Base-by-base conservation (phyloP, 352 stramenopile genomes). In the Pythium sp. region DNA sequence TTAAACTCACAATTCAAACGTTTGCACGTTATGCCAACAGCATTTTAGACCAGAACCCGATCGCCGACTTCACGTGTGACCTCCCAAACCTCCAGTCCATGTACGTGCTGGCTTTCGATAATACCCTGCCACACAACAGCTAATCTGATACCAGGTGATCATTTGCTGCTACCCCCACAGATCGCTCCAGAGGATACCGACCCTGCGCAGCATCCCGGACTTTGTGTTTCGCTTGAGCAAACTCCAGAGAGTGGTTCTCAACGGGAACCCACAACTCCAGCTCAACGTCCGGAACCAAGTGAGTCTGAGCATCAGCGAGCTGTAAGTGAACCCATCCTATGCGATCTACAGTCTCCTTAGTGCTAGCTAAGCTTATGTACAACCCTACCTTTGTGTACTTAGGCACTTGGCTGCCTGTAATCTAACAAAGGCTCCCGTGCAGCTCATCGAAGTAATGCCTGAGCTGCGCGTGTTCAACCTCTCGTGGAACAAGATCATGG, bases 101-200 rank as follows among this genome's bases (percentile, higher is more conserved):
- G 71, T 76, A 61, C 30, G 67, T 51, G 43, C 8, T 51, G 43
- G 6, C 54, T 34, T 12, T 12, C 0, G 2, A 12, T 18, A 22
- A 15, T 47, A 43, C 41, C 41, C 14, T n/a, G 15, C 5, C 41
- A 20, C 0, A 7, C 41, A 47, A n/a, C 41, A 47, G 41, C 8
- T 7, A 15, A 18, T 11, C 18, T 34, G 34, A 60, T 5, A 49
- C 20, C 41, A 28, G 4, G 20, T 32, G 14, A 20, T 28, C 26
- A 5, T 32, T n/a, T 56, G 49, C 32, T n/a, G 3, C 60, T 11
- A 22, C 7, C 6, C 60, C 2, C 38, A 32, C 56, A 79, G 73
- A 41, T 79, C 73, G 3, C 58, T 79, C 14, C 60, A 70, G 36
- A 66, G 69, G 36, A 78, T 70, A 26, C 51, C 71, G 2, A 72